Evolutionary conservation across 768 basidiomycete species (phyloP).

Genomic region (Serendipita sp.): DNA sequence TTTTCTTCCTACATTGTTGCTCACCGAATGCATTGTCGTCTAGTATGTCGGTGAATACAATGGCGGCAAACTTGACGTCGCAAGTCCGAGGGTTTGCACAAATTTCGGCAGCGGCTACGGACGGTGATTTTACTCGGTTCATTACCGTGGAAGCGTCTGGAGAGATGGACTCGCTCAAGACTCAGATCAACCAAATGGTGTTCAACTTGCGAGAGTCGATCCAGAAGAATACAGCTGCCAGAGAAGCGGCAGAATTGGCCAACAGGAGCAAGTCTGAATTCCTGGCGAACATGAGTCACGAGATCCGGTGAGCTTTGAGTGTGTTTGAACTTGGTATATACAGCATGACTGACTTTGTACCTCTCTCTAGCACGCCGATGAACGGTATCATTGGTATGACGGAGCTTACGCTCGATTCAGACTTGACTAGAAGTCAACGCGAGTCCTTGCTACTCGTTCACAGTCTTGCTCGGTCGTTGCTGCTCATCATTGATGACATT

Average conservation of each 20-base stretch:
- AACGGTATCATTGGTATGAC: constrained; percentile 99
- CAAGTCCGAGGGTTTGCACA: constrained; percentile 99
- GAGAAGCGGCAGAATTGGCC: constrained; percentile 95
- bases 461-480: constrained; percentile 76
- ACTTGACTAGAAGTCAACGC: constrained; percentile 82
- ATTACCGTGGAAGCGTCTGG: constrained; percentile 98
- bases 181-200: constrained; percentile 98
- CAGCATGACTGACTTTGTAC: constrained; percentile 7
- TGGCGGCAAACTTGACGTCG: constrained; percentile 92
- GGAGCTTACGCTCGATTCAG: constrained; percentile 89
- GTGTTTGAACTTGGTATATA: not conserved
- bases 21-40: not conserved
- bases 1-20: not conserved
- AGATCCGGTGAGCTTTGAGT: constrained; percentile 56
- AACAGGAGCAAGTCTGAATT: constrained; percentile 96
- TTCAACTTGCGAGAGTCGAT: constrained; percentile 92
- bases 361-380: constrained; percentile 75
- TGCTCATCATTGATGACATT: constrained; percentile 97
- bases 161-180: constrained; percentile 99
- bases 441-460: constrained; percentile 94
- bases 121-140: constrained; percentile 96
- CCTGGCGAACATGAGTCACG: constrained; percentile 96
- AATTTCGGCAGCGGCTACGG: constrained; percentile 95
- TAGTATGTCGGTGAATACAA: constrained; percentile 90
- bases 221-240: constrained; percentile 95